A percentile compares a stretch with the other conserved stretches of the same genome.
These are phyloP conservation scores for Naumovozyma baii DNA, from an alignment of 805 yeast genomes.

Conservation along the genomic window DNA sequence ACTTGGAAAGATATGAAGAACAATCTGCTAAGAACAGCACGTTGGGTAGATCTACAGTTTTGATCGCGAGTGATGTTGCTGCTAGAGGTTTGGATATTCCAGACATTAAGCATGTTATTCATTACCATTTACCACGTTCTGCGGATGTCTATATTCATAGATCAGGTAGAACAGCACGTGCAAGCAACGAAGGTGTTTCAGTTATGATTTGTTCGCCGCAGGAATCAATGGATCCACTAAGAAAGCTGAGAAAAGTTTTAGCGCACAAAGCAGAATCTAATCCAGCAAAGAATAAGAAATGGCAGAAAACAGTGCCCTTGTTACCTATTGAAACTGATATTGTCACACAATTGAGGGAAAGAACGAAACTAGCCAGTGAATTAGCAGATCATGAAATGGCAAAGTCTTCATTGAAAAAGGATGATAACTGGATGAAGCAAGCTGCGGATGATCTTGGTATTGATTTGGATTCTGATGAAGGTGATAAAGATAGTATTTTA, in stretches of 20 bases:
- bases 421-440: slow-evolving; percentile 70
- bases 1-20: slow-evolving; percentile 49
- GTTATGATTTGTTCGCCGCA: slow-evolving; percentile 88
- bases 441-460: slow-evolving; percentile 92
- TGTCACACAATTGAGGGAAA: slow-evolving; percentile 55
- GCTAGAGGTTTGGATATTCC: slow-evolving; percentile 96
- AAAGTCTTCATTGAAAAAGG: slow-evolving; percentile 50
- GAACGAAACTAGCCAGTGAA: slow-evolving; percentile 60
- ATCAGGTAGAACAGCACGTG: slow-evolving; percentile 98
- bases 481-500: slow-evolving; percentile 40
- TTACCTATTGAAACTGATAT: slow-evolving; percentile 72
- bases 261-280: slow-evolving; percentile 22
- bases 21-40: slow-evolving; percentile 34
- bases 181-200: slow-evolving; percentile 87
- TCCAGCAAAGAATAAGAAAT: slow-evolving; percentile 28
- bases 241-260: slow-evolving; percentile 56
- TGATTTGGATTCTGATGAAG: slow-evolving; percentile 58
- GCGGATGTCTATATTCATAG: slow-evolving; percentile 94
- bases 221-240: slow-evolving; percentile 82
- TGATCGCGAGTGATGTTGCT: slow-evolving; percentile 94
- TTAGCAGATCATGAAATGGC: slow-evolving; percentile 66
- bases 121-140: slow-evolving; percentile 87
- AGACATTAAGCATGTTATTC: slow-evolving; percentile 84
- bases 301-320: slow-evolving; percentile 50
- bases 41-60: slow-evolving; percentile 47